Base-by-base conservation (phyloP, 1,284 basidiomycete species). In the Tylopilus sp. region DNA sequence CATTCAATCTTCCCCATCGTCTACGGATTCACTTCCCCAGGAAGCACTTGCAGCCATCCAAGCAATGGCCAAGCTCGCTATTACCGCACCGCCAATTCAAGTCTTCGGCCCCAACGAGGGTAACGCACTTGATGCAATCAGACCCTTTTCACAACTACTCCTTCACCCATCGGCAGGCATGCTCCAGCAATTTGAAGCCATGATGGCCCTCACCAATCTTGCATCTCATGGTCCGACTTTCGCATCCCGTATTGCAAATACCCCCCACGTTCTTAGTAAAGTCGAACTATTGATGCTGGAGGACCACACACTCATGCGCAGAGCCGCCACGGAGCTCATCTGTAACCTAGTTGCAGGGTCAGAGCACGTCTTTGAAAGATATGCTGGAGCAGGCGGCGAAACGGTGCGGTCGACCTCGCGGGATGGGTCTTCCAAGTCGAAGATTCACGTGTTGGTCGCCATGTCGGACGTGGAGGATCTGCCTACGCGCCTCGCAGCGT, bases 151-250 rank as follows among this genome's bases (percentile, higher is more conserved):
- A 1, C 66, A 81, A 29, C 72, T 94, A 48, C 74, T 96, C 31
- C 76, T 81, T 40, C 81, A 88, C 59, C 70, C 82, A 0, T 75
- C 78, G 0, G 80, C 91, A 1, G 82, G 71, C 26, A 77, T 88
- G 30, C 73, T 98, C 14, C 92, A 97, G 62, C 79, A 80, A 39
- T 99, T 99, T 62, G 95, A 99, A 68, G 82, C 85, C 3, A 76
- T 94, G 55, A 94, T 99, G 90, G 94, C 94, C 1, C 77, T 99
- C 43, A 99, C 95, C 4, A 99, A 99, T 65, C 71, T 99, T 31
- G 85, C 94, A 1, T 93, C 91, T n/a, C 77, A 88, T 44, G 79
- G 79, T 50, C 71, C 80, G 0, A 77, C 80, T 35, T 69, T 84
- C n/a, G 82, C 87, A 3, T 72, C 77, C 17, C 78, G 82, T 31